phyloP scores from a whole-genome alignment of 331 rosid species.

The Acacia pycnantha region DNA sequence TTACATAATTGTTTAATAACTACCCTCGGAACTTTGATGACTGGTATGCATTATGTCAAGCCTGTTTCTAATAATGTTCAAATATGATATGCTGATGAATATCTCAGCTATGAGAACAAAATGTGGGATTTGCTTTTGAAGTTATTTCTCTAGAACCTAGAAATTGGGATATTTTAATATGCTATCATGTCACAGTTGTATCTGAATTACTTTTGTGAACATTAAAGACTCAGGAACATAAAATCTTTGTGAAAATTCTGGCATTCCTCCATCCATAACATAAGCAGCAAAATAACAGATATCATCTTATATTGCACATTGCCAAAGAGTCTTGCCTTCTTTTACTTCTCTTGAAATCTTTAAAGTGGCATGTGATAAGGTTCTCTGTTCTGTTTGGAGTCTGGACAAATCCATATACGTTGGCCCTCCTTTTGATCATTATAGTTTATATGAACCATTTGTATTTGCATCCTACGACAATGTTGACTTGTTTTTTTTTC shows the following conservation, averaged over 20 bases:
- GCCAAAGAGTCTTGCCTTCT: not conserved
- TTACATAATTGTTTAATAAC: not conserved
- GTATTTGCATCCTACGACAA: too few relatives aligned
- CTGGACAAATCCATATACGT: not conserved
- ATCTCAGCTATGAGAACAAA: not conserved
- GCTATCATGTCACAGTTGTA: not conserved
- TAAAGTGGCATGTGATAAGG: not conserved
- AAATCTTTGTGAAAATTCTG: not conserved
- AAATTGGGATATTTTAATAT: not conserved
- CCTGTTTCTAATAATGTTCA: slow-evolving; percentile 8
- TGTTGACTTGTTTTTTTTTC: too few relatives aligned
- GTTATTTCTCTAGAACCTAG: not conserved
- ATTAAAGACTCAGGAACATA: not conserved
- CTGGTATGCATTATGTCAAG: not conserved
- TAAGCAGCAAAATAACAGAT: not conserved
- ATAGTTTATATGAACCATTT: not conserved
- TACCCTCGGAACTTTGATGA: slow-evolving; percentile 1
- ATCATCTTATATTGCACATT: not conserved
- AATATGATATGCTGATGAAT: not conserved
- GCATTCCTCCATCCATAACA: not conserved
- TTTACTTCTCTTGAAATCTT: not conserved
- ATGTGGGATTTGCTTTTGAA: not conserved
- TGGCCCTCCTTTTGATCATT: not conserved
- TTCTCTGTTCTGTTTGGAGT: not conserved
- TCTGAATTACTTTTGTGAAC: slow-evolving; percentile 11